phyloP scores from a whole-genome alignment of 208 protist species.

The Trichomonas tenax region DNA sequence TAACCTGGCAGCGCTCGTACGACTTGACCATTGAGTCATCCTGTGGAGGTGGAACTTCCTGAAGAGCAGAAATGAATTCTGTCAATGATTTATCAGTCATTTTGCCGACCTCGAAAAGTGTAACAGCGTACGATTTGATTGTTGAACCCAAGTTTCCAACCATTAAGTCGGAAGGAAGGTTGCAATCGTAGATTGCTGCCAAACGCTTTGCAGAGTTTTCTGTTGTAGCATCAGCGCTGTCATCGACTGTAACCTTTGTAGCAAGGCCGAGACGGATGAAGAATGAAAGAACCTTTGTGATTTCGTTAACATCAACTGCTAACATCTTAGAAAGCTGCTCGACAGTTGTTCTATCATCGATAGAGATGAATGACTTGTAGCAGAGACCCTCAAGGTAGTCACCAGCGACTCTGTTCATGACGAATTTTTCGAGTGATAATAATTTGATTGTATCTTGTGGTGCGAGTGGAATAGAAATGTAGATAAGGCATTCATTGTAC shows the following conservation, averaged over 20 bases:
- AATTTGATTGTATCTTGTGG: background rate
- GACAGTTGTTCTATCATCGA: background rate
- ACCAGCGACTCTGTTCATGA: background rate
- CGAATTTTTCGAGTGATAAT: background rate
- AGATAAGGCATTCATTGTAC: background rate
- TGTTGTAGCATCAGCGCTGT: background rate
- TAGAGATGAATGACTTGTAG: conserved; percentile 14
- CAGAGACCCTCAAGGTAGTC: conserved; percentile 18
- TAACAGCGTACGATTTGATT: background rate
- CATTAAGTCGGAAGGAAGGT: background rate
- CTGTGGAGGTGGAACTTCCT: background rate
- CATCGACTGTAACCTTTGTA: background rate
- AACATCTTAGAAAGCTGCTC: conserved; percentile 17
- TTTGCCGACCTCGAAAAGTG: background rate
- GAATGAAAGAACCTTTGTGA: background rate
- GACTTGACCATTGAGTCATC: background rate
- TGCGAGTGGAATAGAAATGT: background rate
- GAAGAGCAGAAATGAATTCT: background rate
- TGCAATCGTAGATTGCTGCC: background rate
- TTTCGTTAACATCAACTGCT: background rate
- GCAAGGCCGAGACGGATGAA: background rate
- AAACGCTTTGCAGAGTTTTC: background rate
- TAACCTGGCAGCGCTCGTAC: background rate
- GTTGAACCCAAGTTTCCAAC: background rate
- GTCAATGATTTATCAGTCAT: background rate